Evolutionary conservation across 2,329 filamentous ascomycete species (phyloP), one percentile per base, ranked within the genome.

Genomic region (Diaporthe citri): DNA sequence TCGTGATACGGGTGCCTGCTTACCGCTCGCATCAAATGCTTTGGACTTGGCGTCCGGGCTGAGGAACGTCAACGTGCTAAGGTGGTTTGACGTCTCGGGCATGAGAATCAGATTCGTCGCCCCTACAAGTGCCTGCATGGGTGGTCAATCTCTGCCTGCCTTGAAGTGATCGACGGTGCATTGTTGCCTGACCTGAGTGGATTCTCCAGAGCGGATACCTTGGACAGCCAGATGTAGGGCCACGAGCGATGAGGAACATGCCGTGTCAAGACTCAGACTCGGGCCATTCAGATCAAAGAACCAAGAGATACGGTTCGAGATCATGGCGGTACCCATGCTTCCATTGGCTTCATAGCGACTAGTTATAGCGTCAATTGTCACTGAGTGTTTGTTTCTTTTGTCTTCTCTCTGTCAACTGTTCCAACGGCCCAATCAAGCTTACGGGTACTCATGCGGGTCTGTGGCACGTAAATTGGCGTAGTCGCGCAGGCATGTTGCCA

Each of bases 181-280:
- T 62, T 28, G 25, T 22, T 64, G 59, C 20, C 56, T 60, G 22
- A 62, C 56, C 70, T 72, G 70, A 15, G 34, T 72, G n/a, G 57
- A 55, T 34, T 90, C 87, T 13, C 87, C 86, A 0, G 83, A 78
- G 17, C 85, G 82, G 15, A 86, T 75, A 67, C 77, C 80, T 70
- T 84, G 79, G 25, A 83, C 80, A 0, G 83, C 86, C 67, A 82
- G 78, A 73, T 88, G 85, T 3, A 88, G 77, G 0, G 84, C 85
- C 0, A 85, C 80, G 3, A 88, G 77, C 36, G 82, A 83, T 8
- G 83, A 82, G 0, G 86, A 87, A 76, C 87, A 88, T 1, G 83
- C 87, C 1, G 87, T 88, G 73, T 88, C 86, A 0, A 87, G 76
- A 0, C 84, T 85, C 64, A 88, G 75, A 59, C 83, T 84, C 0